Evolutionary conservation across 352 stramenopile genomes (phyloP), one percentile per base, ranked within the genome.

Genomic region (Phytophthora pistaciae): DNA sequence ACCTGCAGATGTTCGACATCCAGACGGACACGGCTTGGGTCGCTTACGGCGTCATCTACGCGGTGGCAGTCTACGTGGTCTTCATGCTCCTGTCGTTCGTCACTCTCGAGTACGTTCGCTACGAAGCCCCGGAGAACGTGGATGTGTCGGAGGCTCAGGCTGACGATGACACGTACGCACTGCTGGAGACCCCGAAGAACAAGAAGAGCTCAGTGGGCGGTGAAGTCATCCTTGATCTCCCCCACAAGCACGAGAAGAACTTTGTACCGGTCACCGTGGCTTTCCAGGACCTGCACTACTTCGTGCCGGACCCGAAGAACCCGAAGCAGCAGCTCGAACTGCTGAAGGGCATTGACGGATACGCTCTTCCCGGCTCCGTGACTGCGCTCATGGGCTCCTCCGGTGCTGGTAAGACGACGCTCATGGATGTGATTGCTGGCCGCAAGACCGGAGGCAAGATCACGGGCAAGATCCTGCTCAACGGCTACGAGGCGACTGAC

Each of bases 271-370:
- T 77, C 9, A 74, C 70, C 0, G 38, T 77, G 1, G 70, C 70
- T 0, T 77, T 77, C 38, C 44, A 74, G n/a, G 70, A 77, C n/a
- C 27, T 77, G 23, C 59, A 67, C 57, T 74, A 77, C 59, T 66
- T 25, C 25, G 68, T 74, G 36, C 55, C 68, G 1, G 59, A 68
- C 21, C 61, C 68, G 0, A 62, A 64, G 21, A 61, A 64, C 16
- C 50, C 68, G 1, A 70, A 60, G 40, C 46, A 64, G 29, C 23
- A 16, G 18, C 62, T 75, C 8, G 68, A 75, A 8, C 29, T 75
- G 6, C 42, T 75, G 1, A 75, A 75, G 68, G 68, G 68, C 9
- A 75, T 74, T n/a, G 20, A 68, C 13, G 67, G 66, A 25, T 74
- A 48, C 23, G 66, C 66, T 20, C 2, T 74, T 0, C 67, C 67